Percentiles rank a stretch among this genome's conserved stretches.
Conservation (phyloP, 2,329 filamentous ascomycete genomes). For the Albifimbria verrucaria region DNA sequence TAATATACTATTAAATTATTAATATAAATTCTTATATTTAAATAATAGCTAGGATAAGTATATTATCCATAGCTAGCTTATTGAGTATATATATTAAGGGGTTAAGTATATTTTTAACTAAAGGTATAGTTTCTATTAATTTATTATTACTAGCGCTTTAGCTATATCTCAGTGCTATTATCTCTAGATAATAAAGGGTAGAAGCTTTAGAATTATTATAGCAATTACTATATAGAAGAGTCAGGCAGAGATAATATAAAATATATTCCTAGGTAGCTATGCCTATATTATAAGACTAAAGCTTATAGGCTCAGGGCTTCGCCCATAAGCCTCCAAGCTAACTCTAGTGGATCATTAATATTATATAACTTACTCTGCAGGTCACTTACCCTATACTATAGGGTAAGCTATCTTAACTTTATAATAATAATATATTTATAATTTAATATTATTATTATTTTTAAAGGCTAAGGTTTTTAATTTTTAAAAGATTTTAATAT, state of each 20-base stretch:
- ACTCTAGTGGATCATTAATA: too few species aligned
- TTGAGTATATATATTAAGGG: conserved; percentile 1
- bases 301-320: too few species aligned
- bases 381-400: too few species aligned
- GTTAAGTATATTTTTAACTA: background rate
- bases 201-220: conserved; percentile 2
- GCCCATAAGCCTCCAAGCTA: too few species aligned
- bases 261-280: too few species aligned
- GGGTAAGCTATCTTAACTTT: too few species aligned
- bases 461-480: background rate
- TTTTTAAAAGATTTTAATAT: background rate
- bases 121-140: background rate
- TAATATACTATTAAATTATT: background rate
- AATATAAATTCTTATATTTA: background rate
- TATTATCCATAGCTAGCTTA: background rate
- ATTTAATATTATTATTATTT: background rate
- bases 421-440: conserved; percentile 1
- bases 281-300: too few species aligned
- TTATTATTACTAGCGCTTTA: background rate
- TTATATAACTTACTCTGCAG: too few species aligned
- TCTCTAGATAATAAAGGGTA: background rate
- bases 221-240: background rate
- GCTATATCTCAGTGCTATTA: background rate
- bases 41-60: background rate
- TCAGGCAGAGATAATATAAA: too few species aligned